A percentile compares a stretch with the other conserved stretches of the same genome.
phyloP scores from a whole-genome alignment of 1,284 basidiomycete species.

The Ustilago nuda region DNA sequence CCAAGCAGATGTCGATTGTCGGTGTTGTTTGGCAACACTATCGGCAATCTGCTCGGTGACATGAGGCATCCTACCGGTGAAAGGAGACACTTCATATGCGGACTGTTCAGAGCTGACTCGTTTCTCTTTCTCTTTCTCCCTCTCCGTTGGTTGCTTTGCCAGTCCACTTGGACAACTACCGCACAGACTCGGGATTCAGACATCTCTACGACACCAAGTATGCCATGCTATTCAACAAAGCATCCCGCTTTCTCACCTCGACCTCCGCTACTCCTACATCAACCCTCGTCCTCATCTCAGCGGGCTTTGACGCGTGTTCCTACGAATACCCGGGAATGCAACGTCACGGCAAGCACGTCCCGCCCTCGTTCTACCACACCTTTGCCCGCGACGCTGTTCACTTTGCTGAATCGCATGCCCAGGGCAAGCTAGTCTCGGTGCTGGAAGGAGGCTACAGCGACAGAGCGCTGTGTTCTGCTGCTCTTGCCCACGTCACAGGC shows the following conservation, averaged over 20 bases:
- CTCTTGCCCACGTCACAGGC: conserved; percentile 60
- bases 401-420: conserved; percentile 78
- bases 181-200: conserved; percentile 82
- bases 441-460: conserved; percentile 97
- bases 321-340: conserved; percentile 94
- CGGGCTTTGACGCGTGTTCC: conserved; percentile 91
- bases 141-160: conserved; percentile 64
- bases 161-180: conserved; percentile 85
- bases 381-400: conserved; percentile 81
- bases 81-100: too few relatives aligned
- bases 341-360: conserved; percentile 88
- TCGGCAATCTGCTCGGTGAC: not conserved
- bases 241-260: conserved; percentile 78
- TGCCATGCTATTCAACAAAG: conserved; percentile 78
- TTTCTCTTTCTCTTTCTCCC: not conserved
- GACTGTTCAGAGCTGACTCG: not conserved
- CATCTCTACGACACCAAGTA: conserved; percentile 80
- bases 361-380: conserved; percentile 84
- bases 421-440: conserved; percentile 83
- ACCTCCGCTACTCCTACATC: conserved; percentile 78
- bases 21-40: not conserved
- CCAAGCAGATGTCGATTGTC: not conserved
- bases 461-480: conserved; percentile 77
- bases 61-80: conserved; percentile 29
- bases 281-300: conserved; percentile 75